phyloP scores from a whole-genome alignment of 1,139 yeast species.

The Geotrichum restrictum region DNA sequence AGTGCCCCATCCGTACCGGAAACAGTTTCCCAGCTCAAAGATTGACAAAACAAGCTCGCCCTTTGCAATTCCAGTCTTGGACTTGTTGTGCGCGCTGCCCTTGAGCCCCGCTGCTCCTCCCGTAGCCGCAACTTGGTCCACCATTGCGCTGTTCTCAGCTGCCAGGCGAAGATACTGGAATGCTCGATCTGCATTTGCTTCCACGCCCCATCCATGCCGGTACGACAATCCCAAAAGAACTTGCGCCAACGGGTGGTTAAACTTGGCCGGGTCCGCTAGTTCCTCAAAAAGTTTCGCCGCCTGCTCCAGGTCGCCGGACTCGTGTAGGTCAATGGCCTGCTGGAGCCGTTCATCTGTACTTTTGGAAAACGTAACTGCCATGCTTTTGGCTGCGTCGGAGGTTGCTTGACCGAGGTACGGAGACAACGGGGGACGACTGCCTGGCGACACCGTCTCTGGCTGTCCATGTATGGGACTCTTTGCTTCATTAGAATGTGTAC shows the following conservation, averaged over 20 bases:
- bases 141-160: constrained; percentile 31
- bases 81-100: constrained; percentile 13
- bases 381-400: constrained; percentile 9
- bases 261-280: constrained; percentile 31
- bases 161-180: constrained; percentile 33
- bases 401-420: constrained; percentile 15
- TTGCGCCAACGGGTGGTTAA: constrained; percentile 35
- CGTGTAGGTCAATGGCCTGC: constrained; percentile 35
- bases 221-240: constrained; percentile 35
- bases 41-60: constrained; percentile 37
- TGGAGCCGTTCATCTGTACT: constrained; percentile 29
- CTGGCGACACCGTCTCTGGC: background rate
- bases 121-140: constrained; percentile 23
- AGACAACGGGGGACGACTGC: background rate
- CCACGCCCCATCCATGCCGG: constrained; percentile 40
- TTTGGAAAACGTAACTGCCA: constrained; percentile 21
- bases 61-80: constrained; percentile 25
- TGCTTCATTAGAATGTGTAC: background rate
- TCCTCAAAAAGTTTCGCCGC: constrained; percentile 27
- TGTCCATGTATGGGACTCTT: background rate
- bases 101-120: constrained; percentile 16
- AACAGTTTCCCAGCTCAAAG: constrained; percentile 38
- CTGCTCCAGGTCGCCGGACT: constrained; percentile 29
- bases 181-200: constrained; percentile 29
- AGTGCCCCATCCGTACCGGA: constrained; percentile 39